phyloP scores from a whole-genome alignment of 2,329 filamentous ascomycete species.

The Gliomastix tumulicola region DNA sequence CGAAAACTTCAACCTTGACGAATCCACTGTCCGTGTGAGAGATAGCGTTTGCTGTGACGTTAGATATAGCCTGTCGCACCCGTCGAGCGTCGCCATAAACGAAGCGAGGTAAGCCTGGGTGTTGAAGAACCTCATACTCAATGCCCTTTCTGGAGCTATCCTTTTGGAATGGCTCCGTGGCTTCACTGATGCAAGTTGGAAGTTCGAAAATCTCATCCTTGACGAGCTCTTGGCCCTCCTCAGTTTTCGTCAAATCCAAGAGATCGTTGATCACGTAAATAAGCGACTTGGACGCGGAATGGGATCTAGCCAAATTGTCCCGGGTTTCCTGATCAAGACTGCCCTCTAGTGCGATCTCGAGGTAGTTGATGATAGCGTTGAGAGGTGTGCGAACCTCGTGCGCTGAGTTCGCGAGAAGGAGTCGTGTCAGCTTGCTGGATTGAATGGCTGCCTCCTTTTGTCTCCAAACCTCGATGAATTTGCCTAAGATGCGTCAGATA shows the following conservation, averaged over 20 bases:
- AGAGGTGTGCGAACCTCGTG: slow-evolving; percentile 87
- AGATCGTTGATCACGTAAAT: slow-evolving; percentile 94
- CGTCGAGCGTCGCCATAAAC: slow-evolving; percentile 75
- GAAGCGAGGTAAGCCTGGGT: slow-evolving; percentile 60
- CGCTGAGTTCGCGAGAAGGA: slow-evolving; percentile 80
- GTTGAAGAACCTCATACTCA: slow-evolving; percentile 58
- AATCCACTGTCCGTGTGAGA: slow-evolving; percentile 65
- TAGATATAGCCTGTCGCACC: slow-evolving; percentile 76
- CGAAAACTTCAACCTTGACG: slow-evolving; percentile 64
- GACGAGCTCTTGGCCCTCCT: slow-evolving; percentile 71
- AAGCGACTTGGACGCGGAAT: slow-evolving; percentile 85
- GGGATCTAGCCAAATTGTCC: slow-evolving; percentile 76
- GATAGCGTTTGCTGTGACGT: slow-evolving; percentile 78
- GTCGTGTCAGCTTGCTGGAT: slow-evolving; percentile 69
- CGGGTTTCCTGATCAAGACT: slow-evolving; percentile 72
- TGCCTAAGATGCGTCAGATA: no score
- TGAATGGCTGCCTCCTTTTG: slow-evolving; percentile 83
- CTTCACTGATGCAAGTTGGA: slow-evolving; percentile 63
- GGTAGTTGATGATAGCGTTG: slow-evolving; percentile 91
- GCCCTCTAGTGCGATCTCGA: slow-evolving; percentile 85
- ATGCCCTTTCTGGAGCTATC: slow-evolving; percentile 74
- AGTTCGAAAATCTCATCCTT: slow-evolving; percentile 79
- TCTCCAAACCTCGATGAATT: slow-evolving; percentile 88
- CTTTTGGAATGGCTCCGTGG: slow-evolving; percentile 63
- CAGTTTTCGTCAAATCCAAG: slow-evolving; percentile 79